Evolutionary conservation across 2,329 filamentous ascomycete genomes (phyloP).

Genomic region (Nigrospora osmanthi): DNA sequence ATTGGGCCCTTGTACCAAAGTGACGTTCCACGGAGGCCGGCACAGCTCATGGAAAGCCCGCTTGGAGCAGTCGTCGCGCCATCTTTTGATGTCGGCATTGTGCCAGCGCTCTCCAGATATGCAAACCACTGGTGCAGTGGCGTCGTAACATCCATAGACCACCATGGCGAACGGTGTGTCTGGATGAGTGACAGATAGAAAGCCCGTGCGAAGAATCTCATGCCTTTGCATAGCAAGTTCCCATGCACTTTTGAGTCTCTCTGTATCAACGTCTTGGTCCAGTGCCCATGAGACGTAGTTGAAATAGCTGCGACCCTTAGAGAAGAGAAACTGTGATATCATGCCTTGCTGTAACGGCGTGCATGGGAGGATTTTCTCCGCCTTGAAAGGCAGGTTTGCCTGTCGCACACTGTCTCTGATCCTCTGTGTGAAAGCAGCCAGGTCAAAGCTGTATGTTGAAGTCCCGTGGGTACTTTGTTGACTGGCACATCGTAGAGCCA

Average conservation of each 20-base stretch:
- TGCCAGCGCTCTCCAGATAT: slow-evolving; percentile 3
- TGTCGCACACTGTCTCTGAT: slow-evolving; percentile 19
- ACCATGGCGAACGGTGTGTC: slow-evolving; percentile 68
- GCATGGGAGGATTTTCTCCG: slow-evolving; percentile 64
- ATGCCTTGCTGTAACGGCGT: slow-evolving; percentile 76
- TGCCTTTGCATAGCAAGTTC: slow-evolving; percentile 40
- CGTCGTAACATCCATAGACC: slow-evolving; percentile 33
- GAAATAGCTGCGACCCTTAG: slow-evolving; percentile 62
- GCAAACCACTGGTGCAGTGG: slow-evolving; percentile 11
- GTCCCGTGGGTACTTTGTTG: neutral
- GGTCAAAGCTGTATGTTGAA: slow-evolving; percentile 23
- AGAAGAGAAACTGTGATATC: slow-evolving; percentile 64
- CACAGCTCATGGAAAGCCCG: slow-evolving; percentile 36
- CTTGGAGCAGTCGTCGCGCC: slow-evolving; percentile 25
- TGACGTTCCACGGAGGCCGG: slow-evolving; percentile 55
- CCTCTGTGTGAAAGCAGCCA: slow-evolving; percentile 27
- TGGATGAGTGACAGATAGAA: slow-evolving; percentile 52
- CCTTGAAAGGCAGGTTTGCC: slow-evolving; percentile 9
- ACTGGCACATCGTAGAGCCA: slow-evolving; percentile 10
- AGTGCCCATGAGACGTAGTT: slow-evolving; percentile 59
- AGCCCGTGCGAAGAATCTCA: slow-evolving; percentile 71
- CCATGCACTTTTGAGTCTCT: slow-evolving; percentile 52
- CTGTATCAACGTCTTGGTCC: slow-evolving; percentile 25
- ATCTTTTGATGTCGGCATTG: slow-evolving; percentile 23
- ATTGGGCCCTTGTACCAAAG: slow-evolving; percentile 28